Conservation (phyloP, 495 filamentous ascomycete genomes). For the Aspergillus homomorphus region DNA sequence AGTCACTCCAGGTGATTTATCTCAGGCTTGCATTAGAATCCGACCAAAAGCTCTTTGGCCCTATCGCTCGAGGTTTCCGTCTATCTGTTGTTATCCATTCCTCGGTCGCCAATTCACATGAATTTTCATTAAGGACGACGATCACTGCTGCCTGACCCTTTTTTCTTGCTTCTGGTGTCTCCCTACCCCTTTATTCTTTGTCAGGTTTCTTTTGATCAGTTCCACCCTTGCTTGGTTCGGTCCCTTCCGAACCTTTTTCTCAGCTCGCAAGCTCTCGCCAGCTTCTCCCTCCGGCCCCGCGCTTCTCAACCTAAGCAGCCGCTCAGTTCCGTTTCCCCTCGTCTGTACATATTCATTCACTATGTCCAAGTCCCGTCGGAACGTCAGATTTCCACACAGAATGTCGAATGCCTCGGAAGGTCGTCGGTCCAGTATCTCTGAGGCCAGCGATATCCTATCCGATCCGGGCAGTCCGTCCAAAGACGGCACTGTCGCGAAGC, state of each 20-base stretch:
- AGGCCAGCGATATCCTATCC: constrained; percentile 72
- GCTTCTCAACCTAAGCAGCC: constrained; percentile 14
- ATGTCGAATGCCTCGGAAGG: constrained; percentile 50
- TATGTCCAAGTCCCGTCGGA: constrained; percentile 75
- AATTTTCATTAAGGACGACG: constrained; percentile 25
- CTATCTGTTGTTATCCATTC: constrained; percentile 10
- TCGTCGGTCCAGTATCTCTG: constrained; percentile 68
- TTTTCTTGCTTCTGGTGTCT: constrained; percentile 1
- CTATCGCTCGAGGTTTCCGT: background rate
- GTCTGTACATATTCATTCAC: constrained; percentile 18
- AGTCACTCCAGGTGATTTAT: background rate
- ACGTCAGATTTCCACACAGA: constrained; percentile 75
- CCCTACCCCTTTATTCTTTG: constrained; percentile 10
- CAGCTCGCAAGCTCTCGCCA: constrained; percentile 21
- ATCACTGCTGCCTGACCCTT: constrained; percentile 18
- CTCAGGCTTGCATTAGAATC: background rate
- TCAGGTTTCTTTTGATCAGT: constrained; percentile 2
- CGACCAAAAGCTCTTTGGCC: background rate
- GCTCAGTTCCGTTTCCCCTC: constrained; percentile 9
- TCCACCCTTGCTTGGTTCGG: constrained; percentile 7
- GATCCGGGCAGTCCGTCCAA: constrained; percentile 56
- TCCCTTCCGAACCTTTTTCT: constrained; percentile 20
- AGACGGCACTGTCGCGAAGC: constrained; percentile 43
- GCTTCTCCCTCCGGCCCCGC: constrained; percentile 14
- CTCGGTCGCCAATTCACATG: constrained; percentile 26